These are phyloP conservation scores for Apophysomyces variabilis DNA, from an alignment of 371 early-diverging fungal genomes.

Conservation along the genomic window DNA sequence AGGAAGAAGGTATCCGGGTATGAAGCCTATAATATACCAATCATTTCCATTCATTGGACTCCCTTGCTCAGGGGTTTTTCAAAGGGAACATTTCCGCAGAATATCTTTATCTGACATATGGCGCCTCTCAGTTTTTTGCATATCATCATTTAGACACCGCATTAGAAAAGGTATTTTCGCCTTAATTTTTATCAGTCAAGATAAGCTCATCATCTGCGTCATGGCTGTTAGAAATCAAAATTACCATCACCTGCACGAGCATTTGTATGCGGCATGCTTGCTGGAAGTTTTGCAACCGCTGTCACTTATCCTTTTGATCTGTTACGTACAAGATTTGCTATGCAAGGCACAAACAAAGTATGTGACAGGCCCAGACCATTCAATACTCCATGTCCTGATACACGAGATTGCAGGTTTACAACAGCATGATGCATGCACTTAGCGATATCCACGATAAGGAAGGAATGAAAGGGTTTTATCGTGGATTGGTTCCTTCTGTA, in stretches of 20 bases:
- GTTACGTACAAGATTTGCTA: slow-evolving; percentile 90
- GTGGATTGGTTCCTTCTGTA: slow-evolving; percentile 82
- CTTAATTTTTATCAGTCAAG: neutral
- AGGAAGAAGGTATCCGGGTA: slow-evolving; percentile 76
- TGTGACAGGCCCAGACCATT: neutral
- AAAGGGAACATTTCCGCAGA: slow-evolving; percentile 95
- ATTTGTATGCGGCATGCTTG: slow-evolving; percentile 72
- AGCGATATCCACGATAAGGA: slow-evolving; percentile 68
- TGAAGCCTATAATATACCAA: neutral
- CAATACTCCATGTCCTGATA: neutral
- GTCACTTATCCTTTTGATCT: slow-evolving; percentile 94
- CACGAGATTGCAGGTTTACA: slow-evolving; percentile 51
- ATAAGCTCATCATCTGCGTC: neutral
- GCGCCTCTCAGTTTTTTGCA: slow-evolving; percentile 84
- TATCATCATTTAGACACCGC: slow-evolving; percentile 59
- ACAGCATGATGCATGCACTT: slow-evolving; percentile 66
- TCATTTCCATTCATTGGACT: neutral
- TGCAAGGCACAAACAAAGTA: slow-evolving; percentile 70
- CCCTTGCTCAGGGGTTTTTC: slow-evolving; percentile 74
- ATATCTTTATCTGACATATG: slow-evolving; percentile 88
- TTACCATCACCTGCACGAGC: slow-evolving; percentile 53
- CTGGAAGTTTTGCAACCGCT: slow-evolving; percentile 64
- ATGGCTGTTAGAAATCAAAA: slow-evolving; percentile 12
- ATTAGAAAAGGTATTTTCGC: slow-evolving; percentile 29
- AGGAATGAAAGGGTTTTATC: slow-evolving; percentile 85